These are phyloP conservation scores for Microbotryum intermedium DNA, from an alignment of 1,284 basidiomycete species.

Conservation along the genomic window DNA sequence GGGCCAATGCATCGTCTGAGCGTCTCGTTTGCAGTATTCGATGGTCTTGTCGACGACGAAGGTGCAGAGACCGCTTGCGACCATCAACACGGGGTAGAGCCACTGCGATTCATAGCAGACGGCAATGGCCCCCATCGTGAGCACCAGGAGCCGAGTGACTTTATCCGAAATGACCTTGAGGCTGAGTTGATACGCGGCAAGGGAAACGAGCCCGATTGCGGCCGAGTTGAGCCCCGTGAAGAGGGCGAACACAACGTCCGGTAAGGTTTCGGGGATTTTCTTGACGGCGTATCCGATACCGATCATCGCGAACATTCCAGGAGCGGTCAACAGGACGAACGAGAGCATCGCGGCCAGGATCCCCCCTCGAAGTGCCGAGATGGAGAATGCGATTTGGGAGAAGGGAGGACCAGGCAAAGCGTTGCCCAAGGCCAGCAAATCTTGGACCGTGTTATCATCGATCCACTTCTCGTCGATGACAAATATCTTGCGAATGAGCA, in stretches of 20 bases:
- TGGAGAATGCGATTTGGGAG: constrained; percentile 36
- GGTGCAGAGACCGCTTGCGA: constrained; percentile 38
- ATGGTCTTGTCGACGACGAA: background rate
- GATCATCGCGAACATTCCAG: constrained; percentile 49
- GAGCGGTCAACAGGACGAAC: constrained; percentile 38
- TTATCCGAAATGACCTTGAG: constrained; percentile 47
- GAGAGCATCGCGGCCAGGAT: background rate
- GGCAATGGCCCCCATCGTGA: constrained; percentile 46
- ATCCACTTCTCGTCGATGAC: constrained; percentile 2
- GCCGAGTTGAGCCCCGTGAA: constrained; percentile 53
- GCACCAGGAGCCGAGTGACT: constrained; percentile 46
- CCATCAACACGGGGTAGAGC: constrained; percentile 44
- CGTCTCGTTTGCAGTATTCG: background rate
- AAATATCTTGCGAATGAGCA: background rate
- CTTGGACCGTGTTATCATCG: constrained; percentile 17
- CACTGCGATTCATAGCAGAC: constrained; percentile 49
- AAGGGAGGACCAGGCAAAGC: constrained; percentile 44
- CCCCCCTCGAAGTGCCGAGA: constrained; percentile 1
- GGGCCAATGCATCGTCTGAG: too few relatives aligned
- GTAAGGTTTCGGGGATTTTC: constrained; percentile 45
- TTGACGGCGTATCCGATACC: constrained; percentile 47
- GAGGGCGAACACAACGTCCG: constrained; percentile 48
- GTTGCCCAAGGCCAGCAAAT: constrained; percentile 45
- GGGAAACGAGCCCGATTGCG: constrained; percentile 51
- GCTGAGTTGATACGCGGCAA: constrained; percentile 50